Evolutionary conservation across 1,284 basidiomycete species (phyloP), one percentile per base, ranked within the genome.

Genomic region (Polyporus tsugae): DNA sequence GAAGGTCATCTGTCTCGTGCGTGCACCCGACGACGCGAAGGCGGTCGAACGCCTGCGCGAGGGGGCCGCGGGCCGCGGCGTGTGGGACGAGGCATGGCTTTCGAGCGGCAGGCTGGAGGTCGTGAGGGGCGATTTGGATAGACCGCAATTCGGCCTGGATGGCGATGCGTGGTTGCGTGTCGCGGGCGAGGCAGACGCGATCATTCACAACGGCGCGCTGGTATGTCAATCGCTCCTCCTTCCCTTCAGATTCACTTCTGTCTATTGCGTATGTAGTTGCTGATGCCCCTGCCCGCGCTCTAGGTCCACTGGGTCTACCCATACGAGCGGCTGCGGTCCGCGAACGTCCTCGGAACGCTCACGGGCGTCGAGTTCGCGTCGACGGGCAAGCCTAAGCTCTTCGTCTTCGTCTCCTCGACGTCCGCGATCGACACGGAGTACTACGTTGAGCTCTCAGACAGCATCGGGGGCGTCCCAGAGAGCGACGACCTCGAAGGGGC

Each of bases 281-380:
- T 52, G 35, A 49, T 33, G 29, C 53, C 52, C 17, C 60, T 22
- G 62, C 36, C 67, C 41, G 58, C 49, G 35, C 42, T 2, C n/a
- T 71, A 95, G 94, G 94, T 99, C 17, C 98, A 99, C 79, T 99
- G 98, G 98, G 95, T 99, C 2, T 99, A 99, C 81, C 96, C 97
- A 0, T 99, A 99, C 82, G 92, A 95, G 78, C 96, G 93, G 80
- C 87, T 99, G 44, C 93, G 97, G 19, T 87, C 92, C 0, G 90
- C 97, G 36, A 99, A 99, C 78, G 98, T 99, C 15, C 78, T 97
- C 4, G 92, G 94, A 0, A 99, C 98, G 2, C 77, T 99, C 65
- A 93, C 93, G 2, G 90, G 91, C 1, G 86, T 98, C 64, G 88
- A 94, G 61, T 87, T 99, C 38, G 95, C 95, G 15, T 87, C 90